Evolutionary conservation across 352 stramenopile genomes (phyloP), one percentile per base, ranked within the genome.

Genomic region (Blastocystis sp.): DNA sequence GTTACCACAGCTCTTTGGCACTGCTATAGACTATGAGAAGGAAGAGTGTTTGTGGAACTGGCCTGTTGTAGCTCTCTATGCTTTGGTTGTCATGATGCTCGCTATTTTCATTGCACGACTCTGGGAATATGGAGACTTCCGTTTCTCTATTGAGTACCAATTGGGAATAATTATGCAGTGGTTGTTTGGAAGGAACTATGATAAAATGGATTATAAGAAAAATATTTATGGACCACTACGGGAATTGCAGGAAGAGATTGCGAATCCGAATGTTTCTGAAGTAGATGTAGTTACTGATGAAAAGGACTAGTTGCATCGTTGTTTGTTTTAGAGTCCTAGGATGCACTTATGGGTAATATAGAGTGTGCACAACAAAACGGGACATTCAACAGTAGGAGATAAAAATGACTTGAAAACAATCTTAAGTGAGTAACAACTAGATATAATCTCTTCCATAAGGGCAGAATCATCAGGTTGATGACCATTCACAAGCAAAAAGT

Each of bases 201-300:
- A 33, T 42, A 89, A 89, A 30, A 4, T 76, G 11, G 56, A 89
- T 69, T 89, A 64, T 30, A 89, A 89, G 51, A 53, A 73, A 27
- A 79, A 53, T 30, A 89, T 89, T 27, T 89, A 89, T 77, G 78
- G 66, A 9, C 78, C 78, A 4, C 5, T 89, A 15, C 15, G 64
- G 57, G 78, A 77, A 24, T 17, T 87, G 35, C 66, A 78, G 66
- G 22, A 78, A 6, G 66, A 78, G n/a, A 78, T 78, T 48, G 62
- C 37, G 22, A 53, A 44, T 15, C 40, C 40, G 9, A 48, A 9
- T 9, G 40, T 48, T 2, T 48, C 40, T 48, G 40, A 2, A 48
- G 40, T 48, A 48, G 40, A 48, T 48, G 40, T 48, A 48, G 40
- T 48, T 48, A 48, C 40, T 48, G 40, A 48, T 48, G 40, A 48